Conservation (phyloP, 352 stramenopile species). For the Phytophthora colocasiae region DNA sequence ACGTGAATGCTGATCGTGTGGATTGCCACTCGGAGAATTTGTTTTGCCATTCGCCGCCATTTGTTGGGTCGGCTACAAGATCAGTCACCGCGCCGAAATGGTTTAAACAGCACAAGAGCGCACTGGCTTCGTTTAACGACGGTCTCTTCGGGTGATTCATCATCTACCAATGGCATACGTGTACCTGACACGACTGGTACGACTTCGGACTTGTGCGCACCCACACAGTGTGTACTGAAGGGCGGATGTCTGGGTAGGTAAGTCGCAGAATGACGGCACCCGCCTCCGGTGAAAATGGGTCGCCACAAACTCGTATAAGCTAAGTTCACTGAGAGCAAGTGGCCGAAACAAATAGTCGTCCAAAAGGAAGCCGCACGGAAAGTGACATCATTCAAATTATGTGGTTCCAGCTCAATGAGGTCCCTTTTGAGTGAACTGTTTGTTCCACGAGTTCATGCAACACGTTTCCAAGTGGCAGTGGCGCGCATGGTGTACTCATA, state of each 20-base stretch:
- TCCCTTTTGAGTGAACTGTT: background rate
- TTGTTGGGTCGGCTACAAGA: no score
- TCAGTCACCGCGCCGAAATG: no score
- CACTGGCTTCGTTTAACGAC: no score
- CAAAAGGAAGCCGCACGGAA: background rate
- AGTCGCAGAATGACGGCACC: background rate
- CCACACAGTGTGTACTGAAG: background rate
- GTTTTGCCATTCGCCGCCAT: background rate
- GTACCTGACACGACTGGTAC: constrained; percentile 3
- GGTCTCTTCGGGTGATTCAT: no score
- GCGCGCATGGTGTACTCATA: background rate
- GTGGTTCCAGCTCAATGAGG: background rate
- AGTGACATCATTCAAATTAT: background rate
- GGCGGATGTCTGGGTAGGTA: background rate
- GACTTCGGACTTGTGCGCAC: background rate
- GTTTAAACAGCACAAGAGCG: no score
- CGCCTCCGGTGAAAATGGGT: no score
- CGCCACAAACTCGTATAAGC: constrained; percentile 4
- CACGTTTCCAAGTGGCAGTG: background rate
- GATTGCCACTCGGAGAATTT: background rate
- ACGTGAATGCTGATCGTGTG: constrained; percentile 5
- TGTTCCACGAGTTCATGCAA: background rate
- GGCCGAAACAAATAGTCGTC: constrained; percentile 14
- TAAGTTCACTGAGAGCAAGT: background rate
- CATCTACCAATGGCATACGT: no score